A percentile compares a stretch with the other conserved stretches of the same genome.
Conservation (phyloP, 1,284 basidiomycete species). For the Fistulina hepatica region DNA sequence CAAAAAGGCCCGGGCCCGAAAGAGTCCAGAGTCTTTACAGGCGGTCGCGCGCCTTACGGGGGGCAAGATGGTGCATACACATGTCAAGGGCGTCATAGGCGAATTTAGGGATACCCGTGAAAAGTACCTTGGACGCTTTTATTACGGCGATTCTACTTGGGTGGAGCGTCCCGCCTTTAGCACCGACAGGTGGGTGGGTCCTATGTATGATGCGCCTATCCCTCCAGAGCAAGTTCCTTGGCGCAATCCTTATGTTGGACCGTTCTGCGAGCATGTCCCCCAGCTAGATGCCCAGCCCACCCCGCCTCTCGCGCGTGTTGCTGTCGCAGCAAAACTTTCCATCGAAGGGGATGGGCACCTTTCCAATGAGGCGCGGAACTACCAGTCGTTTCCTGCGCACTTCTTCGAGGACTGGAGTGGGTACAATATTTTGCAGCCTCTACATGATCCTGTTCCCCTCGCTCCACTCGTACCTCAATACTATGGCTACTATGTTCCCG, state of each 20-base stretch:
- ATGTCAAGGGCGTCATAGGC: no score
- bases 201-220: no score
- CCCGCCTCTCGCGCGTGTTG: slow-evolving; percentile 24
- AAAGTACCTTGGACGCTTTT: no score
- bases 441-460: not conserved
- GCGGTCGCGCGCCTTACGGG: no score
- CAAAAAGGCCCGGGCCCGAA: no score
- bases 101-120: no score
- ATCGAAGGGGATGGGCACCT: slow-evolving; percentile 23
- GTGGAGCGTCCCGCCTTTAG: no score
- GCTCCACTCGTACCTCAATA: slow-evolving; percentile 1
- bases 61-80: no score
- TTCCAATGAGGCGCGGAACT: slow-evolving; percentile 30
- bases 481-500: slow-evolving; percentile 4
- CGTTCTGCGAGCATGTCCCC: not conserved
- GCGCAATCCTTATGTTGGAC: no score
- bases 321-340: slow-evolving; percentile 24
- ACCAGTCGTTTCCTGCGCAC: slow-evolving; percentile 32
- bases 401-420: slow-evolving; percentile 39
- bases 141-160: no score
- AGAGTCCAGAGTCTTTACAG: not conserved
- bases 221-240: no score
- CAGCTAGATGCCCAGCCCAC: slow-evolving; percentile 1
- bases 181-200: no score
- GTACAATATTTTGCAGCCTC: slow-evolving; percentile 18